phyloP scores from a whole-genome alignment of 139 green algal genomes.

The Ettlia oleoabundans region DNA sequence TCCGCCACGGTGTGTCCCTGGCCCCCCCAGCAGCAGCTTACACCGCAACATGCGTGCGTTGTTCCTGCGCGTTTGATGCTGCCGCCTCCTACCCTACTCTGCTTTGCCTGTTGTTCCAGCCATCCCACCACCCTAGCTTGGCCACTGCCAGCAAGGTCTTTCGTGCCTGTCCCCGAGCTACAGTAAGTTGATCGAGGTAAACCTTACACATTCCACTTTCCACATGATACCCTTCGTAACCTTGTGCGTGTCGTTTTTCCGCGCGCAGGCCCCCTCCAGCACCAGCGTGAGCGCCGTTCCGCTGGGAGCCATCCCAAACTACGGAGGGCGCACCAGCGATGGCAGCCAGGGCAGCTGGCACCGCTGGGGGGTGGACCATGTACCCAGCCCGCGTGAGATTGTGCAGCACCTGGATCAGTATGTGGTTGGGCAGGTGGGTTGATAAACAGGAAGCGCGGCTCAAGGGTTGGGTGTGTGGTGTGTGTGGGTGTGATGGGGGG shows the following conservation, averaged over 20 bases:
- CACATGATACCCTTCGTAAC: neutral
- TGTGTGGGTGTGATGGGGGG: neutral
- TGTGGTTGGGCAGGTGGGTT: constrained; percentile 76
- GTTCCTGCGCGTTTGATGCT: too few species aligned
- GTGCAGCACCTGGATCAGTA: constrained; percentile 75
- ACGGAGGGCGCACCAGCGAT: constrained; percentile 42
- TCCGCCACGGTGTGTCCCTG: neutral
- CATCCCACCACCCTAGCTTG: neutral
- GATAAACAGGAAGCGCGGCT: neutral
- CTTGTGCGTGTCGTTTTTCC: neutral
- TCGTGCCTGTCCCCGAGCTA: too few species aligned
- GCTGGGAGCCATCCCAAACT: constrained; percentile 47
- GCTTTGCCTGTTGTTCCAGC: neutral
- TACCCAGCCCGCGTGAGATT: constrained; percentile 79
- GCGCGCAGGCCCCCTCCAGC: neutral
- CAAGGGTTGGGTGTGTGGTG: neutral
- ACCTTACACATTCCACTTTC: neutral
- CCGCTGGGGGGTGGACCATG: constrained; percentile 37
- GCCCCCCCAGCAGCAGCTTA: neutral
- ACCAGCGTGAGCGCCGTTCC: neutral
- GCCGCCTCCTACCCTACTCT: neutral
- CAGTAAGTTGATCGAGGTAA: too few species aligned
- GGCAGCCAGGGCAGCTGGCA: constrained; percentile 11
- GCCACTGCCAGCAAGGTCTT: neutral
- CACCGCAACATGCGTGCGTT: neutral